Evolutionary conservation across 352 stramenopile genomes (phyloP).

Genomic region (Pythium graminicola): DNA sequence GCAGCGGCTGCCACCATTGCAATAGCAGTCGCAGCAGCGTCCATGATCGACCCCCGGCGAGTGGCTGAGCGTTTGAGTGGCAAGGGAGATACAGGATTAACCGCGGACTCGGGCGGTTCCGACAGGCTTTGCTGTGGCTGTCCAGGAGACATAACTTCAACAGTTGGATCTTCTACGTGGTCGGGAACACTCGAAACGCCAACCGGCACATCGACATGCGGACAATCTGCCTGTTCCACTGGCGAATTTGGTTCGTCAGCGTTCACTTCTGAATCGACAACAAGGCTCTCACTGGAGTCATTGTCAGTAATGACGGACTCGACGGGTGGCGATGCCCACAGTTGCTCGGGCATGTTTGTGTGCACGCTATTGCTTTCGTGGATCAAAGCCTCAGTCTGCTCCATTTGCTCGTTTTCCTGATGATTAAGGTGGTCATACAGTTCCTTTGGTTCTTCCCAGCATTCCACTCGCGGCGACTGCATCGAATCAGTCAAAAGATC

Average conservation of each 20-base stretch:
- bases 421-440: too few relatives aligned
- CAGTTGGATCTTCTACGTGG: neutral
- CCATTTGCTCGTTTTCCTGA: neutral
- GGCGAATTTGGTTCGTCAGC: neutral
- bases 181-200: neutral
- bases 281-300: too few relatives aligned
- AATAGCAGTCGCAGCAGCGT: conserved; percentile 10
- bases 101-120: neutral
- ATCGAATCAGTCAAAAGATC: neutral
- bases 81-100: too few relatives aligned
- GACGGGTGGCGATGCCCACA: neutral
- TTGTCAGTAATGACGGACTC: too few relatives aligned
- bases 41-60: neutral
- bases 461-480: conserved; percentile 6
- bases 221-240: too few relatives aligned
- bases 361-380: neutral
- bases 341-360: neutral
- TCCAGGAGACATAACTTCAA: neutral
- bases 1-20: conserved; percentile 17
- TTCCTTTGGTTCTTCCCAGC: conserved; percentile 11
- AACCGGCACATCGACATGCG: neutral
- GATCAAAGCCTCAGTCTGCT: neutral
- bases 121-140: neutral
- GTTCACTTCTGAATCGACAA: too few relatives aligned
- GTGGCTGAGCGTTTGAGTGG: neutral